Percentiles rank a stretch among this genome's conserved stretches.
phyloP scores from a whole-genome alignment of 257 asterid species.

The Nyctanthes arbortristis region DNA sequence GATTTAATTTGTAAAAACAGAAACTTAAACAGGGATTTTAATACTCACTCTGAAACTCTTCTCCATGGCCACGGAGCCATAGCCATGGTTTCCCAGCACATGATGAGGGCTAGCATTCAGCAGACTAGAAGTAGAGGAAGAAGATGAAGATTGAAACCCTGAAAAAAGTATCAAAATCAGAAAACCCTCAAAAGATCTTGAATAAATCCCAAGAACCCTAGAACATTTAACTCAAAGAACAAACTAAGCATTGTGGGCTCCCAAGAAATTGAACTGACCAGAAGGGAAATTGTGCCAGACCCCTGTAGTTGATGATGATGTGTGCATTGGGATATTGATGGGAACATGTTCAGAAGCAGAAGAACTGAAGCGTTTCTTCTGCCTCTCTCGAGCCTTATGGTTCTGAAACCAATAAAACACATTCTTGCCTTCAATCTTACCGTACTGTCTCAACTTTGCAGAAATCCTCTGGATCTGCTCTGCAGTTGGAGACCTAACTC shows the following conservation, averaged over 20 bases:
- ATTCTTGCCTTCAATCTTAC: conserved; percentile 96
- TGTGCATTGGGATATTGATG: conserved; percentile 31
- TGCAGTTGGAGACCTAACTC: conserved; percentile 88
- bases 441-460: conserved; percentile 84
- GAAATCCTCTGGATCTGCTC: conserved; percentile 96
- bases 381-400: conserved; percentile 97
- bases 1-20: no score
- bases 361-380: conserved; percentile 80
- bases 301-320: conserved; percentile 20
- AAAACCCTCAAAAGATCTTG: background rate
- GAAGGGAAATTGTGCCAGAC: conserved; percentile 33
- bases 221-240: background rate
- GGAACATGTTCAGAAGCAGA: background rate
- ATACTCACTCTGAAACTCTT: conserved; percentile 67
- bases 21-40: no score
- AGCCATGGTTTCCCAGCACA: conserved; percentile 53
- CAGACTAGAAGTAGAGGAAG: conserved; percentile 35
- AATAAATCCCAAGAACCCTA: background rate
- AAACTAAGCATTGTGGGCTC: background rate
- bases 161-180: background rate
- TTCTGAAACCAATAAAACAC: conserved; percentile 98
- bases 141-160: conserved; percentile 62
- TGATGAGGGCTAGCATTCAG: conserved; percentile 30
- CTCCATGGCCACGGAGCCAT: conserved; percentile 83
- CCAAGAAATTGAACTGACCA: conserved; percentile 13